Conservation (phyloP, 2,329 filamentous ascomycete species). For the Diaporthe velutina region DNA sequence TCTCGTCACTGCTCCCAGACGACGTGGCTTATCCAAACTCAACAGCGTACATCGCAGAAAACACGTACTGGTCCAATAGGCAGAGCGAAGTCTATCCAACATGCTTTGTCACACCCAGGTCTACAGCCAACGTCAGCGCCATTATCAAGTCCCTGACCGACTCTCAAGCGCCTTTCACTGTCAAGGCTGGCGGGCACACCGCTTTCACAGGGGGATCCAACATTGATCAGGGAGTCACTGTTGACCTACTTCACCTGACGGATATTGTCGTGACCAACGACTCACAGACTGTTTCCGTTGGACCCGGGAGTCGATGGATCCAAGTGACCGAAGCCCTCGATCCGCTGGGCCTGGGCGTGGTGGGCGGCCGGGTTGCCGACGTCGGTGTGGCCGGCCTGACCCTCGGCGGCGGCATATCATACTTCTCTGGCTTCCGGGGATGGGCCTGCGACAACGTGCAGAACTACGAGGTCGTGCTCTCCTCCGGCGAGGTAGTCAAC, state of each 20-base stretch:
- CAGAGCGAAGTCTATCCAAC: conserved; percentile 43
- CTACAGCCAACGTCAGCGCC: conserved; percentile 9
- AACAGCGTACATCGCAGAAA: conserved; percentile 42
- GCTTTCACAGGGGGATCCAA: conserved; percentile 28
- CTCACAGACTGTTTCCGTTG: conserved; percentile 53
- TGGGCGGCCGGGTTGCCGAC: conserved; percentile 57
- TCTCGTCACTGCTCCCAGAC: conserved; percentile 41
- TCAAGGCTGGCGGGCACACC: conserved; percentile 28
- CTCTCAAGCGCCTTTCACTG: conserved; percentile 37
- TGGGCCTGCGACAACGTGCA: conserved; percentile 62
- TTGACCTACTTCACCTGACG: conserved; percentile 13
- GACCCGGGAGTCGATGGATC: conserved; percentile 58
- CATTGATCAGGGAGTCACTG: conserved; percentile 21
- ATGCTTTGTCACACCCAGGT: conserved; percentile 16
- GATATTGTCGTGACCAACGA: conserved; percentile 48
- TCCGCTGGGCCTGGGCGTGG: conserved; percentile 53
- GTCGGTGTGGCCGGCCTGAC: conserved; percentile 60
- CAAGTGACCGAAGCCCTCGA: conserved; percentile 57
- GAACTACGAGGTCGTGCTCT: conserved; percentile 61
- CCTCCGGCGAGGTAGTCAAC: conserved; percentile 57
- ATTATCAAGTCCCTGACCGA: background rate
- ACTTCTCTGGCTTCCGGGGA: conserved; percentile 58
- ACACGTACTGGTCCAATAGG: conserved; percentile 49
- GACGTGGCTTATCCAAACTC: conserved; percentile 43
- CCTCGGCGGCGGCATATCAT: conserved; percentile 64